A percentile compares a stretch with the other conserved stretches of the same genome.
Evolutionary conservation across 2,329 filamentous ascomycete genomes (phyloP).

Genomic region (Microsporum audouinii): DNA sequence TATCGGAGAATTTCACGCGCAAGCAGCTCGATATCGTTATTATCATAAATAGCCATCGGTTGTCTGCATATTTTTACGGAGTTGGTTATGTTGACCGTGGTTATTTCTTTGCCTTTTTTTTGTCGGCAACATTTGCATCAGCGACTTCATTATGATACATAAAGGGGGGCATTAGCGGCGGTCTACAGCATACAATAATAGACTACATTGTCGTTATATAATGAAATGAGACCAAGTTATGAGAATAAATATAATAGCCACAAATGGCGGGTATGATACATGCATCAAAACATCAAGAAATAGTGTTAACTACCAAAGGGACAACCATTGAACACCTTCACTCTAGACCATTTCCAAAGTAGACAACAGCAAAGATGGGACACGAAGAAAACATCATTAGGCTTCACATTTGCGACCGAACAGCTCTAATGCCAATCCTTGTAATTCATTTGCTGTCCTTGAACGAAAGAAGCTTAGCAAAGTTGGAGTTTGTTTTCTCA

Average conservation of each 20-base stretch:
- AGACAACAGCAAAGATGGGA: background rate
- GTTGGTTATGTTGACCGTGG: background rate
- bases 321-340: background rate
- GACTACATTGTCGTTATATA: background rate
- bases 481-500: background rate
- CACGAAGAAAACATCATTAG: background rate
- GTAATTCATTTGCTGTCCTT: background rate
- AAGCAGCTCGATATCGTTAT: slow-evolving; percentile 19
- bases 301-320: background rate
- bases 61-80: background rate
- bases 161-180: background rate
- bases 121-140: background rate
- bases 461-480: background rate
- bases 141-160: background rate
- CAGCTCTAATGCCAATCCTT: background rate
- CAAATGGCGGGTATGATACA: background rate
- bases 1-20: slow-evolving; percentile 24
- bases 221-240: background rate
- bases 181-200: background rate
- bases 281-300: background rate
- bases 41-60: background rate
- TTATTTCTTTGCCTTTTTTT: background rate
- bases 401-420: background rate
- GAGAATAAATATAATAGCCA: background rate
- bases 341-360: background rate